Base-by-base conservation (phyloP, 257 asterid species). In the Ligustrum vulgare region DNA sequence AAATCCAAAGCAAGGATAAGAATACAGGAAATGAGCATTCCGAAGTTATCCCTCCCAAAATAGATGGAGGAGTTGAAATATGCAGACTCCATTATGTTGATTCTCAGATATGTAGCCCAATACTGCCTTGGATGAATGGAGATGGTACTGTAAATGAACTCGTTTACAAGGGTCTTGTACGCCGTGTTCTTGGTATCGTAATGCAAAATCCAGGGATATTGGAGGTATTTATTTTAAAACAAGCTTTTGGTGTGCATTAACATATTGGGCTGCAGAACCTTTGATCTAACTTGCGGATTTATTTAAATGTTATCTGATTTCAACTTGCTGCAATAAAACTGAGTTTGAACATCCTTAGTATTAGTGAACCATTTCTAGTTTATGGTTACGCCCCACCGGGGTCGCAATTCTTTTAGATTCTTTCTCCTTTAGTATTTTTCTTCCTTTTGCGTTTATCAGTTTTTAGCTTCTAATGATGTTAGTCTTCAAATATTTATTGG, bases 121-220 rank as follows among this genome's bases (percentile, higher is more conserved):
- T 92, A 77, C 75, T 94, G 77, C 95, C 98, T 54, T 94, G 99
- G 99, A 80, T 88, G 74, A 91, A 94, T 78, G 98, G 96, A 47
- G 97, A 94, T 84, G 97, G 98, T 81, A 86, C 94, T 43, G 11
- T 84, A 67, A 94, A 94, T 80, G 91, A 88, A 79, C 84, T 67
- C 79, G 90, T 94, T 43, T 92, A 91, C 92, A 89, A 87, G 81
- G 92, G 99, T 80, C 96, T 94, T 82, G 79, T 83, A 47, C 90
- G 96, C 67, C 89, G 95, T 73, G 81, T 91, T 80, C 91, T 94
- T 75, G 91, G 95, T 77, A 80, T 94, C 34, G 89, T 92, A 79
- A 83, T 94, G 97, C 97, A 91, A 85, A 89, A 91, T 85, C 99
- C 99, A 18, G 99, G 96, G 82, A 92, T 91, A 76, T 75, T 89